A percentile compares a stretch with the other conserved stretches of the same genome.
These are phyloP conservation scores for Cavenderia fasciculata DNA, from an alignment of 78 protist species.

Conservation along the genomic window DNA sequence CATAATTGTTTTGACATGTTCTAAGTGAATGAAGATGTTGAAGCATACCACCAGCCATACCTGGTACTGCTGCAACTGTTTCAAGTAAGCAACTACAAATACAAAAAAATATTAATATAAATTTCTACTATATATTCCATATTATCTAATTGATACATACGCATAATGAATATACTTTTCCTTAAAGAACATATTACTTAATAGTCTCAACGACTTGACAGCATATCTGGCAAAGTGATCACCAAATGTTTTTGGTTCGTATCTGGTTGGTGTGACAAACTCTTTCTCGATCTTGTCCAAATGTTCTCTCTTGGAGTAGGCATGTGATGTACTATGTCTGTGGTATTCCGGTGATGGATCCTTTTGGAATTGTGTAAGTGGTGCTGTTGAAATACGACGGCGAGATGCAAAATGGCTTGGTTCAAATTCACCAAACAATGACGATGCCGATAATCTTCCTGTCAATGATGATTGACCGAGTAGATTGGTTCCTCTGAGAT, in stretches of 20 bases:
- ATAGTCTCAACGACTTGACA: conserved; percentile 26
- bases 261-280: background rate
- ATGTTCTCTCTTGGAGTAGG: background rate
- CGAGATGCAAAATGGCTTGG: no score
- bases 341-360: conserved; percentile 23
- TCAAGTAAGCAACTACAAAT: no score
- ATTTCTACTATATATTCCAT: no score
- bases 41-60: conserved; percentile 86
- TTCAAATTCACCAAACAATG: no score
- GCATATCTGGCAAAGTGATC: conserved; percentile 43
- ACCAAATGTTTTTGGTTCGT: background rate
- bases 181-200: conserved; percentile 44
- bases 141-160: no score
- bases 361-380: no score
- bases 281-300: conserved; percentile 18
- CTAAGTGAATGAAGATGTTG: conserved; percentile 91
- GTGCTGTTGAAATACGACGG: no score
- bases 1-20: conserved; percentile 84
- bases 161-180: conserved; percentile 69
- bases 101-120: no score
- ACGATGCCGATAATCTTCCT: no score
- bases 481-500: no score
- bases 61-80: conserved; percentile 89
- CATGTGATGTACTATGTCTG: conserved; percentile 15
- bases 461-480: no score